Percentiles rank a stretch among this genome's conserved stretches.
Conservation (phyloP, 1,284 basidiomycete genomes). For the Mycena citricolor region DNA sequence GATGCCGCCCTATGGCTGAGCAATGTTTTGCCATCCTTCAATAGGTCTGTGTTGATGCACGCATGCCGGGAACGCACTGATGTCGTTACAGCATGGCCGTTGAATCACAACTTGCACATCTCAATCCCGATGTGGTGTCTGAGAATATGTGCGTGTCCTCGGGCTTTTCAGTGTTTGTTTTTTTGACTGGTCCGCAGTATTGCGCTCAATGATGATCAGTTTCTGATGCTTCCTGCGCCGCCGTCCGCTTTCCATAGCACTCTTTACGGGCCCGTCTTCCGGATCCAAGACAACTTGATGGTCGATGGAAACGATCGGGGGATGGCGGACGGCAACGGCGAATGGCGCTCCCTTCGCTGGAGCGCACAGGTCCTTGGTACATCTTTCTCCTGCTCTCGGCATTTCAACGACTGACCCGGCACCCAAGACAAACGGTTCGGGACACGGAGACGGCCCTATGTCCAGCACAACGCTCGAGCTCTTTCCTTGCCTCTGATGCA, state of each 20-base stretch:
- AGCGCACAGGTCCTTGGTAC: slow-evolving; percentile 18
- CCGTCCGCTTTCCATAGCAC: slow-evolving; percentile 20
- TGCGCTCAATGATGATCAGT: slow-evolving; percentile 24
- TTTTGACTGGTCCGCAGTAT: too few relatives aligned
- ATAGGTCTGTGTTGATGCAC: slow-evolving; percentile 10
- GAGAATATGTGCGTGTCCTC: slow-evolving; percentile 16
- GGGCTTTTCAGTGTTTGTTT: too few relatives aligned
- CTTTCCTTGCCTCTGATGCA: slow-evolving; percentile 23
- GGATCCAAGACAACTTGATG: slow-evolving; percentile 28
- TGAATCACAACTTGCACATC: slow-evolving; percentile 20
- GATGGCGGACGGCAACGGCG: slow-evolving; percentile 25
- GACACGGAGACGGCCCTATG: slow-evolving; percentile 37
- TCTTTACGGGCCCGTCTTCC: slow-evolving; percentile 34
- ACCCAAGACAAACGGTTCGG: slow-evolving; percentile 36
- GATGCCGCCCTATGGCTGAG: slow-evolving; percentile 18
- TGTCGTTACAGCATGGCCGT: slow-evolving; percentile 15
- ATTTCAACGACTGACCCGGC: background rate
- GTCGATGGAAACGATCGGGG: slow-evolving; percentile 24
- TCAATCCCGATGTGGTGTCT: slow-evolving; percentile 21
- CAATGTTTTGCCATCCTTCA: slow-evolving; percentile 22
- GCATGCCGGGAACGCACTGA: background rate
- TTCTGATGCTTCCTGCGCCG: slow-evolving; percentile 17
- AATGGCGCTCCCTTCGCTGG: slow-evolving; percentile 35
- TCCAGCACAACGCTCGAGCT: slow-evolving; percentile 36
- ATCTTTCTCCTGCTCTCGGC: background rate